These are phyloP conservation scores for Usnea hakonensis DNA, from an alignment of 495 filamentous ascomycete genomes.

Conservation along the genomic window DNA sequence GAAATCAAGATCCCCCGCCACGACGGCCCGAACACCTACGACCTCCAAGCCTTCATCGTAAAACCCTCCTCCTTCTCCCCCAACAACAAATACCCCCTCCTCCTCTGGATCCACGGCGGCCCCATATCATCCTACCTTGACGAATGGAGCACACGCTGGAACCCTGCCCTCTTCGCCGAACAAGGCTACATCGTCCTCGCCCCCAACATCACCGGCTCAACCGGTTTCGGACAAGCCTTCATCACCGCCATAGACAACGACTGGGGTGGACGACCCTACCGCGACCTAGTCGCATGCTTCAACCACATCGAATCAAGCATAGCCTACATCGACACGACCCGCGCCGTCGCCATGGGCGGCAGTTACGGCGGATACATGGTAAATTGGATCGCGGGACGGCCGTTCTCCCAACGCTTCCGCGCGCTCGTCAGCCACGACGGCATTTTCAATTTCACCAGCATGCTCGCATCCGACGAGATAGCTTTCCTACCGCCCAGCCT, in stretches of 20 bases:
- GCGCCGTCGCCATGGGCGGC: neutral
- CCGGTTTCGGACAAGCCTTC: neutral
- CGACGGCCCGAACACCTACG: neutral
- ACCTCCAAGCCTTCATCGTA: neutral
- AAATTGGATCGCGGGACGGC: neutral
- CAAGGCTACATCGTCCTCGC: neutral
- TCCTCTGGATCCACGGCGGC: neutral
- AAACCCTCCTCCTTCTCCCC: neutral
- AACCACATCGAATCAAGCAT: neutral
- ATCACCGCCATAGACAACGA: neutral
- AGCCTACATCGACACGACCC: neutral
- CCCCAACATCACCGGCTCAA: neutral
- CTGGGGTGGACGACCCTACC: neutral
- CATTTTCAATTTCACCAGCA: neutral
- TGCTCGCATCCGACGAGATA: neutral
- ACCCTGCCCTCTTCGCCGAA: neutral
- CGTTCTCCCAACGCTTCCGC: neutral
- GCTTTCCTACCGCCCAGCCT: neutral
- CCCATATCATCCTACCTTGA: neutral
- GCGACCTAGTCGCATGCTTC: neutral
- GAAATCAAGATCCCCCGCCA: neutral
- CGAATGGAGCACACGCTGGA: neutral
- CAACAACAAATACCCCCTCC: neutral
- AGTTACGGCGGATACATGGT: neutral
- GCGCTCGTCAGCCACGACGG: neutral